Conservation (phyloP, 108 stramenopile genomes). For the Pseudonitzschia delicatissima region DNA sequence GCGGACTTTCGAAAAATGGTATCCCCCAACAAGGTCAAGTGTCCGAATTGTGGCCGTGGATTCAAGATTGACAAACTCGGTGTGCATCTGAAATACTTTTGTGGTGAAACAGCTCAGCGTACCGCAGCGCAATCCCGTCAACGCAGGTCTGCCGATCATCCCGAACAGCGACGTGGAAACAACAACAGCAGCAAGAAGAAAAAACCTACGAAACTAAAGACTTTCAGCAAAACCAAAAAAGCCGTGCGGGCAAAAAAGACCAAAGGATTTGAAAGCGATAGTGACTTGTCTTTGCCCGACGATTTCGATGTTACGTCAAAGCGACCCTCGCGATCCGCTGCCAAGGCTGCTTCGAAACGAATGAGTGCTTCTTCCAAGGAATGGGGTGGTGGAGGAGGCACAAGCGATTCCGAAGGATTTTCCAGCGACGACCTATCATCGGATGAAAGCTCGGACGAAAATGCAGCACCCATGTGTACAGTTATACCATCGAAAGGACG, state of each 20-base stretch:
- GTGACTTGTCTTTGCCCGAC: conserved; percentile 42
- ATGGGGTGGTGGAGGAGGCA: conserved; percentile 14
- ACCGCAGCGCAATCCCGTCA: conserved; percentile 92
- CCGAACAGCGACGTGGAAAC: conserved; percentile 10
- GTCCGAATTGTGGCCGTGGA: conserved; percentile 90
- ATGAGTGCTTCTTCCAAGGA: conserved; percentile 30
- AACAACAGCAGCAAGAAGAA: conserved; percentile 15
- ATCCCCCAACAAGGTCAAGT: conserved; percentile 86
- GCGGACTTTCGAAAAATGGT: conserved; percentile 93
- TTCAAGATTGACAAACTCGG: conserved; percentile 87
- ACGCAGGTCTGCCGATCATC: conserved; percentile 65
- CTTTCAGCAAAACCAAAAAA: conserved; percentile 32
- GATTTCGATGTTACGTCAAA: conserved; percentile 9
- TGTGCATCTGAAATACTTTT: conserved; percentile 94
- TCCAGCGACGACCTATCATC: conserved; percentile 6
- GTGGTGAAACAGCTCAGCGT: conserved; percentile 87
- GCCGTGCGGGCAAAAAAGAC: conserved; percentile 14
- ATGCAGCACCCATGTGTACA: not conserved
- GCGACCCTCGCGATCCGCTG: conserved; percentile 47
- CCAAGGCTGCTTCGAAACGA: conserved; percentile 35
- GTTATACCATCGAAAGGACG: not conserved
- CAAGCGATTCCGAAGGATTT: conserved; percentile 9
- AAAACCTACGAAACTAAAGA: not conserved
- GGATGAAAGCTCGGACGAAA: conserved; percentile 19
- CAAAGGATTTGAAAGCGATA: conserved; percentile 51